Evolutionary conservation across 2,329 filamentous ascomycete species (phyloP).

Genomic region (Paecilomyces fulvus): DNA sequence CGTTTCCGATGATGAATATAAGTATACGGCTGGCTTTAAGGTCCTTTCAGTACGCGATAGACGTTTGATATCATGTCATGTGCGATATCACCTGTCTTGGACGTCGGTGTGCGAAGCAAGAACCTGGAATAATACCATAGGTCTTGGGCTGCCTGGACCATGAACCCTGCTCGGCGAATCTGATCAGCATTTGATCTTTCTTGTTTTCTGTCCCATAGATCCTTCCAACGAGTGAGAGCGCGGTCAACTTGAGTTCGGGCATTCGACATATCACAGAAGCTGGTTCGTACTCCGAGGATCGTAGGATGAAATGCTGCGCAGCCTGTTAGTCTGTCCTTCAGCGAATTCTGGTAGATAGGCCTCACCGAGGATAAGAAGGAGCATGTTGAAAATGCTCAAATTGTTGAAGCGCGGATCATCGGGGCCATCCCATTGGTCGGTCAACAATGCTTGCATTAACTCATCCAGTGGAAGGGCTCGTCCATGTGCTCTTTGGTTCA

Average conservation of each 20-base stretch:
- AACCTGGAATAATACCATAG: neutral
- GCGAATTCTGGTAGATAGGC: neutral
- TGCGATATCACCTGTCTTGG: neutral
- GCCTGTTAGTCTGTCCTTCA: neutral
- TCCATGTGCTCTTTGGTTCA: neutral
- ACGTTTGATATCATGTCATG: neutral
- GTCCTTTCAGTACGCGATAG: neutral
- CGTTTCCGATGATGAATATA: neutral
- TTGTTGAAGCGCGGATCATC: neutral
- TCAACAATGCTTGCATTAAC: neutral
- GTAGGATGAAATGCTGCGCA: neutral
- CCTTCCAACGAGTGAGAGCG: neutral
- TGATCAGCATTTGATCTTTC: neutral
- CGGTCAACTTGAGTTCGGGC: neutral
- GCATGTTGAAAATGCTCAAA: neutral
- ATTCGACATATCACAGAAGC: neutral
- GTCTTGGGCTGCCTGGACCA: neutral
- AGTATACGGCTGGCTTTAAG: neutral
- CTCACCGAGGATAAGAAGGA: neutral
- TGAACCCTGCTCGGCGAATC: neutral
- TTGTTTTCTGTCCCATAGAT: neutral
- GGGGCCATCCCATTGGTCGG: neutral
- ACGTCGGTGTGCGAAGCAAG: neutral
- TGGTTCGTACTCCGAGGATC: neutral
- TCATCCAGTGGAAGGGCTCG: neutral